Evolutionary conservation across 805 yeast genomes (phyloP).

Genomic region (Candida oleophila): DNA sequence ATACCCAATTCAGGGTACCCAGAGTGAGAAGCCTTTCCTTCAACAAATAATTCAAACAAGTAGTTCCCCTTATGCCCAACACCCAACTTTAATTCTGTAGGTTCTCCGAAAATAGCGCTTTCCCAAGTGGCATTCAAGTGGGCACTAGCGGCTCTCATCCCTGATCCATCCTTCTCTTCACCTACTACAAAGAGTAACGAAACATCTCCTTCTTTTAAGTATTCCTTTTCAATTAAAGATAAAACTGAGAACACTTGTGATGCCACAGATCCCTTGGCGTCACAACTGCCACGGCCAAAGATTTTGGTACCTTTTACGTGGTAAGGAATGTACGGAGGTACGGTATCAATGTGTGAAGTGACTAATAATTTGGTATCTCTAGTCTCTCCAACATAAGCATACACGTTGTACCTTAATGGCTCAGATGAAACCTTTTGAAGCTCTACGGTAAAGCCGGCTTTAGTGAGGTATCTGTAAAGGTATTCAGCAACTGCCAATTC

Average conservation of each 20-base stretch:
- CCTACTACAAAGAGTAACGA: conserved; percentile 65
- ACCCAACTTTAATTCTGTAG: conserved; percentile 67
- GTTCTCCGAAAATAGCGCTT: conserved; percentile 69
- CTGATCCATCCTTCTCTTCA: conserved; percentile 66
- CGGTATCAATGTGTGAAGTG: conserved; percentile 71
- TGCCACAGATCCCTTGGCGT: conserved; percentile 72
- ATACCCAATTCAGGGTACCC: conserved; percentile 72
- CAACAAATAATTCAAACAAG: conserved; percentile 38
- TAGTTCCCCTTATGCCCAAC: conserved; percentile 68
- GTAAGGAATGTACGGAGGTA: conserved; percentile 64
- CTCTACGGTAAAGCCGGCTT: conserved; percentile 54
- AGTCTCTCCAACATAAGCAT: conserved; percentile 50
- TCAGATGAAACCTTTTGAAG: conserved; percentile 25
- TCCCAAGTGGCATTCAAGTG: conserved; percentile 51
- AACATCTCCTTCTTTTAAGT: conserved; percentile 53
- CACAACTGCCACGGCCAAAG: conserved; percentile 66
- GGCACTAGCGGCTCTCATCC: conserved; percentile 51
- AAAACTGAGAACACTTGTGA: conserved; percentile 55
- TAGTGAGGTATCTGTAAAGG: conserved; percentile 36
- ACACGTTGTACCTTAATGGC: conserved; percentile 46
- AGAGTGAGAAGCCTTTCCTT: conserved; percentile 63
- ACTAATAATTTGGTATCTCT: conserved; percentile 50
- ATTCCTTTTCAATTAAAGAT: conserved; percentile 40
- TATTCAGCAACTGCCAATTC: conserved; percentile 37
- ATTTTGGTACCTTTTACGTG: conserved; percentile 46